Base-by-base conservation (phyloP, 2,329 filamentous ascomycete genomes). In the Ophiostoma populinum region DNA sequence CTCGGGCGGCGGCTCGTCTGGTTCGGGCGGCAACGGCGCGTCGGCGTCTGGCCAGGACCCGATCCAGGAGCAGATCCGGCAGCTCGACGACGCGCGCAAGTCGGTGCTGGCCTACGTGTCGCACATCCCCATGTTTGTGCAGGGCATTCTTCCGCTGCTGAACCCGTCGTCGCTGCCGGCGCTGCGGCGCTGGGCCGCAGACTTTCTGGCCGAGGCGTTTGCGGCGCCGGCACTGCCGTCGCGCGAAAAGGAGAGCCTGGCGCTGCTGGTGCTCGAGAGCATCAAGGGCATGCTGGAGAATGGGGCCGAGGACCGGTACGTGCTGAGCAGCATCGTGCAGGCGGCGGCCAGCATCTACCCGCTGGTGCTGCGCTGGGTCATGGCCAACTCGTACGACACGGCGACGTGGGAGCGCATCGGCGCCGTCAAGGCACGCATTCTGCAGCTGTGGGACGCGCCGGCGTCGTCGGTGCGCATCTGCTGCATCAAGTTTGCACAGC, bases 401-500 rank as follows among this genome's bases (percentile, higher is more conserved):
- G 65, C 77, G 39, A 74, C 78, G 30, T 98, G 90, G 90, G 79
- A 90, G 51, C 73, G 76, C 44, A 92, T 95, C 71, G 67, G 73
- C 36, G 69, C 75, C 9, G 87, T 95, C 57, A 98, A 98, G 61
- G 73, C 80, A 37, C 80, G 76, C 47, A 90, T 98, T 45, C 57
- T 98, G 40, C 74, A 72, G 40, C 74, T 90, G 49, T 94, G 92
- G 87, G 87, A 94, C 47, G 69, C 64, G 28, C 76, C 81, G 13
- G 61, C 71, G 11, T 67, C 77, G 10, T 78, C 82, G 3, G 71
- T 95, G 43, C 77, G 77, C 47, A 77, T 95, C 53, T 92, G 85
- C 63, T 95, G 90, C 60, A 78, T 95, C 65, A 98, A 98, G 56
- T 98, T 98, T 55, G 78, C 83, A 24, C 87, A 98, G 59, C 75